Conservation (phyloP, 352 stramenopile genomes). For the Pythium folliculosum region DNA sequence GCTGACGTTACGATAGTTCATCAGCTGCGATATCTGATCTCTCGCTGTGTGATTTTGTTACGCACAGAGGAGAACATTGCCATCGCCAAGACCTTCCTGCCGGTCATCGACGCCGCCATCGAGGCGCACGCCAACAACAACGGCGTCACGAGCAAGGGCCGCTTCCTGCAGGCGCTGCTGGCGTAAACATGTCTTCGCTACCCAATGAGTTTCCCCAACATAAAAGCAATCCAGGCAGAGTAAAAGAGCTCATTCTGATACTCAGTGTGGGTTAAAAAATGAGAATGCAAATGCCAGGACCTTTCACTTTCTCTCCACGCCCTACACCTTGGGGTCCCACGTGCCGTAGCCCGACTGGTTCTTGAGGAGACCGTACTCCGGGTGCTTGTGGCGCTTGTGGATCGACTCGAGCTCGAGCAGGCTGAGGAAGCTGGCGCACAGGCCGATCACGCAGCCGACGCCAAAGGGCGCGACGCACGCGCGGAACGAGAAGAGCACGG, state of each 20-base stretch:
- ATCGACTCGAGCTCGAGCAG: constrained; percentile 76
- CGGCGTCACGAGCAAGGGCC: constrained; percentile 68
- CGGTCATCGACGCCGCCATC: constrained; percentile 50
- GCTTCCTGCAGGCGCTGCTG: constrained; percentile 66
- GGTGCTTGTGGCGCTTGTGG: constrained; percentile 81
- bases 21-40: too few relatives aligned
- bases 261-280: background rate
- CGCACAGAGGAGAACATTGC: constrained; percentile 65
- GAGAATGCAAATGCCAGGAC: background rate
- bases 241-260: background rate
- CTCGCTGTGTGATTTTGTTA: too few relatives aligned
- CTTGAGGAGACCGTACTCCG: constrained; percentile 75
- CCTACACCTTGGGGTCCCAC: constrained; percentile 23
- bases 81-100: constrained; percentile 45
- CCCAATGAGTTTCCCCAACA: background rate
- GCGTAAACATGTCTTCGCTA: constrained; percentile 16
- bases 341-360: constrained; percentile 46
- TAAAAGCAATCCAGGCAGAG: too few relatives aligned
- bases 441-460: constrained; percentile 63
- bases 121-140: constrained; percentile 46
- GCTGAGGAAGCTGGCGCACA: constrained; percentile 68
- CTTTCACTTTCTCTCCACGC: background rate
- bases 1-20: too few relatives aligned
- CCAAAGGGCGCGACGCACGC: constrained; percentile 72
- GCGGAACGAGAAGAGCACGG: constrained; percentile 73